A percentile compares a stretch with the other conserved stretches of the same genome.
Conservation (phyloP, 345 rosid species). For the Balakata baccata region DNA sequence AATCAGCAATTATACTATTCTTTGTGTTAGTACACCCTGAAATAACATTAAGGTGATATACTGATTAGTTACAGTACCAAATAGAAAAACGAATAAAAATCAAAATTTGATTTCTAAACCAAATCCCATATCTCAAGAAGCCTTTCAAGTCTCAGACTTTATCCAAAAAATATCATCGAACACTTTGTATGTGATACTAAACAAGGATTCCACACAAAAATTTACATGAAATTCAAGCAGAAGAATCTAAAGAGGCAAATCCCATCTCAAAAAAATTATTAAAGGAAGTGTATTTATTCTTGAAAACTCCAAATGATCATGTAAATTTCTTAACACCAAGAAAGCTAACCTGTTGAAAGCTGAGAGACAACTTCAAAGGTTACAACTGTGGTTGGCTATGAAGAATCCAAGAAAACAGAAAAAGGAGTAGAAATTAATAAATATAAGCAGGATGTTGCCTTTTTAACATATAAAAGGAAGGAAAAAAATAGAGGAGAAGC, state of each 20-base stretch:
- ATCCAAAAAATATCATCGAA: not conserved
- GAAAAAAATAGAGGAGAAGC: not conserved
- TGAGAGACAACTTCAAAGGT: not conserved
- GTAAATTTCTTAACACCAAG: not conserved
- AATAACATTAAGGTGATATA: not conserved
- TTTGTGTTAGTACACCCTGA: not conserved
- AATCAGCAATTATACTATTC: not conserved
- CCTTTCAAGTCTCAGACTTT: not conserved
- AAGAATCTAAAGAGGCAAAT: constrained; percentile 1
- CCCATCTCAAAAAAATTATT: not conserved
- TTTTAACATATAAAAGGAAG: not conserved
- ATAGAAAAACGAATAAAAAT: not conserved
- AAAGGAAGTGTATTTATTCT: not conserved
- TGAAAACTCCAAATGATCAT: not conserved
- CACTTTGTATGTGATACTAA: not conserved
- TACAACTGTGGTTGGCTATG: not conserved
- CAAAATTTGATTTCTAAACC: not conserved
- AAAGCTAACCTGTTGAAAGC: constrained; percentile 3
- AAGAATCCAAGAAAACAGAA: constrained; percentile 8
- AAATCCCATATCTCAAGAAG: too few species aligned
- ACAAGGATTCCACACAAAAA: not conserved
- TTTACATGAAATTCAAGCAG: not conserved
- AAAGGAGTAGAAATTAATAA: not conserved
- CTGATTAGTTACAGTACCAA: not conserved
- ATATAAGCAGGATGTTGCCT: not conserved